A percentile compares a stretch with the other conserved stretches of the same genome.
phyloP scores from a whole-genome alignment of 805 yeast species.

The Priceomyces carsonii region DNA sequence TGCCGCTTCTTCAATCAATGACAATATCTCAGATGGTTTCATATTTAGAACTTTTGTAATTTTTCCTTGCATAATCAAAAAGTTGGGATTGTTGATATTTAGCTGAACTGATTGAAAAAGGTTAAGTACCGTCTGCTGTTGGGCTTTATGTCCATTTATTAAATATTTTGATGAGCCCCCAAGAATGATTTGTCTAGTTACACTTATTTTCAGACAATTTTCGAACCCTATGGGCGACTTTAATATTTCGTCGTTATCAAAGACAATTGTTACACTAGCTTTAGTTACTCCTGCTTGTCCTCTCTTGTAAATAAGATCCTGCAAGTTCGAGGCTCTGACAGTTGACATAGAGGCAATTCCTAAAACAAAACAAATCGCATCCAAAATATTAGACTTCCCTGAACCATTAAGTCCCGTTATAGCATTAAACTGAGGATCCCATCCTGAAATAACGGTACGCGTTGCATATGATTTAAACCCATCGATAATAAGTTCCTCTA shows the following conservation, averaged over 20 bases:
- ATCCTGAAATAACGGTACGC: slow-evolving; percentile 89
- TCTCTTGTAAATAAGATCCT: slow-evolving; percentile 92
- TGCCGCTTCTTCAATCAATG: slow-evolving; percentile 96
- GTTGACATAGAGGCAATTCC: slow-evolving; percentile 95
- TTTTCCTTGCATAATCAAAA: slow-evolving; percentile 97
- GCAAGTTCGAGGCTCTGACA: slow-evolving; percentile 89
- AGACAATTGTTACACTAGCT: slow-evolving; percentile 94
- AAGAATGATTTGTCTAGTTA: slow-evolving; percentile 85
- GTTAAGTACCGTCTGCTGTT: slow-evolving; percentile 87
- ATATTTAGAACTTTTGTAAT: slow-evolving; percentile 95
- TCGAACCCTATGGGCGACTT: slow-evolving; percentile 89
- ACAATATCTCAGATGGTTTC: slow-evolving; percentile 88
- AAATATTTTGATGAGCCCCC: slow-evolving; percentile 93
- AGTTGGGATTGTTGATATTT: slow-evolving; percentile 95
- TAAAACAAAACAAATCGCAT: slow-evolving; percentile 96
- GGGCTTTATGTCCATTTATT: slow-evolving; percentile 95
- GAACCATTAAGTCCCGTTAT: slow-evolving; percentile 98
- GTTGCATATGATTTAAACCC: slow-evolving; percentile 98
- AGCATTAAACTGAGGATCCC: slow-evolving; percentile 97
- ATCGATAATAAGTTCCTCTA: slow-evolving; percentile 94
- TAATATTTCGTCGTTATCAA: slow-evolving; percentile 76
- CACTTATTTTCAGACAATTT: slow-evolving; percentile 73
- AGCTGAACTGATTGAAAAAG: slow-evolving; percentile 93
- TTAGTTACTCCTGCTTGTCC: slow-evolving; percentile 98
- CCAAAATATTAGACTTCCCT: slow-evolving; percentile 94